phyloP scores from a whole-genome alignment of 1,284 basidiomycete species.

The Spongispora temasekensis region DNA sequence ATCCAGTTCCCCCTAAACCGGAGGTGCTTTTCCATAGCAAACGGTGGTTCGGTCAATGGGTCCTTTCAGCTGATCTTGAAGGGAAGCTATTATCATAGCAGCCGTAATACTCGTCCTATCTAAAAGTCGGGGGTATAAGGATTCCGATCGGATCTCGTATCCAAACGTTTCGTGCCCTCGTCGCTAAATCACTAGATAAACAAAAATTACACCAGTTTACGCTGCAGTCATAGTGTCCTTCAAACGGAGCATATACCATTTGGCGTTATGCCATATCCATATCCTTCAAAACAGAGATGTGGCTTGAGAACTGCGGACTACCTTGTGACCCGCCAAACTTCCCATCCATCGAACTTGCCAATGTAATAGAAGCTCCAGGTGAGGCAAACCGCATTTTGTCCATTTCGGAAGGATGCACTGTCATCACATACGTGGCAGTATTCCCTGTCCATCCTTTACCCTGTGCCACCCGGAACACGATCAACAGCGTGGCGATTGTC shows the following conservation, averaged over 20 bases:
- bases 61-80: no score
- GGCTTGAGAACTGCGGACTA: background rate
- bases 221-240: background rate
- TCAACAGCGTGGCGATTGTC: constrained; percentile 23
- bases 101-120: no score
- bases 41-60: no score
- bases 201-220: background rate
- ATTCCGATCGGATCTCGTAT: no score
- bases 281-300: background rate
- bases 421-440: background rate
- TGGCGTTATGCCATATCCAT: background rate
- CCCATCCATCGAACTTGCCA: constrained; percentile 1
- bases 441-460: background rate
- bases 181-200: no score
- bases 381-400: constrained; percentile 4
- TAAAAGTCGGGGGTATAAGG: no score
- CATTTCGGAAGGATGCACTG: background rate
- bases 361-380: constrained; percentile 1
- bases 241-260: background rate
- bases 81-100: no score
- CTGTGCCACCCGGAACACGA: constrained; percentile 17
- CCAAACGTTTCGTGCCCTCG: no score
- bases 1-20: no score
- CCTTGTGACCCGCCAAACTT: background rate
- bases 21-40: no score